A percentile compares a stretch with the other conserved stretches of the same genome.
Conservation (phyloP, 129 eudicot species). For the Helianthus annuus region DNA sequence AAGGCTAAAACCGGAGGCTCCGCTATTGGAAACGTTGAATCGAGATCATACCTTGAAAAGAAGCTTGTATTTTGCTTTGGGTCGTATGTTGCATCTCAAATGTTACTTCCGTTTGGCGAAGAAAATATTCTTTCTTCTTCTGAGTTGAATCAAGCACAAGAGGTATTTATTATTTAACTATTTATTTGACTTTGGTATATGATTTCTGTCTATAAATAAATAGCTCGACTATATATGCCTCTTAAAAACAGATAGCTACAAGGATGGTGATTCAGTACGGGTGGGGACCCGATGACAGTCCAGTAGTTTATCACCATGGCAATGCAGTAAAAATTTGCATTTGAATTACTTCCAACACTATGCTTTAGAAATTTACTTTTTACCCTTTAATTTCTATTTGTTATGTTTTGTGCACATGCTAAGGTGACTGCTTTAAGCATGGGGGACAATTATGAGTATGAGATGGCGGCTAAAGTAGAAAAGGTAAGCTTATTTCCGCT, state of each 20-base stretch:
- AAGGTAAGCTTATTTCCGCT: constrained; percentile 48
- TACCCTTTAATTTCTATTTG: background rate
- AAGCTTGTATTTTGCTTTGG: constrained; percentile 93
- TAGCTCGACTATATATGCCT: constrained; percentile 14
- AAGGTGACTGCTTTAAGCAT: constrained; percentile 59
- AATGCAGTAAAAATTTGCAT: constrained; percentile 53
- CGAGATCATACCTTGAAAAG: constrained; percentile 88
- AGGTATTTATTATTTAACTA: constrained; percentile 52
- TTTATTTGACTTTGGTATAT: constrained; percentile 5
- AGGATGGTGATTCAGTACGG: constrained; percentile 95
- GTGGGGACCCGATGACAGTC: constrained; percentile 91
- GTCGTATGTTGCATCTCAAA: constrained; percentile 79
- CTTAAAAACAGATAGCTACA: constrained; percentile 77
- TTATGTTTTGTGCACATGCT: constrained; percentile 1
- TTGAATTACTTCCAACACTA: background rate
- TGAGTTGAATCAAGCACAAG: constrained; percentile 86
- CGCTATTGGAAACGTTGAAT: constrained; percentile 67
- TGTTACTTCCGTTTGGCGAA: constrained; percentile 95
- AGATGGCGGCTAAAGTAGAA: constrained; percentile 93
- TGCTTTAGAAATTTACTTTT: background rate
- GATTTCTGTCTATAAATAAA: constrained; percentile 3
- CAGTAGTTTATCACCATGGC: constrained; percentile 70
- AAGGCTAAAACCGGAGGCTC: constrained; percentile 65
- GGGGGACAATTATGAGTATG: constrained; percentile 77
- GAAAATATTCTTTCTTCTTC: constrained; percentile 80